These are phyloP conservation scores for Wickerhamiella musiphila DNA, from an alignment of 805 yeast species.

Conservation along the genomic window DNA sequence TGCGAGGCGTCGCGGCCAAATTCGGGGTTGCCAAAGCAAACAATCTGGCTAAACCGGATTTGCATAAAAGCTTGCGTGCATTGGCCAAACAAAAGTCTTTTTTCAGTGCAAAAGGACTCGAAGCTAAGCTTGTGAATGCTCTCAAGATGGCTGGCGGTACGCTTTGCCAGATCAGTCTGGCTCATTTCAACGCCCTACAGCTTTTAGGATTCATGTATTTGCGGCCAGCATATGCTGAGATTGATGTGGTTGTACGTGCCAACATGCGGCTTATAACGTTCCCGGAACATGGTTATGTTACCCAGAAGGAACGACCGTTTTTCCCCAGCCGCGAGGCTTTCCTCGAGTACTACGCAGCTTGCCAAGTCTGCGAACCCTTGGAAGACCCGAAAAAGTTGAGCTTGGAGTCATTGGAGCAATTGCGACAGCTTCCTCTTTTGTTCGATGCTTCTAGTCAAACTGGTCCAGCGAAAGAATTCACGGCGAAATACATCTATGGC, in stretches of 20 bases:
- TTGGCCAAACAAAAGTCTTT: conserved; percentile 9
- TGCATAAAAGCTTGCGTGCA: conserved; percentile 6
- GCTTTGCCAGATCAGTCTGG: conserved; percentile 5
- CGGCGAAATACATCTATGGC: conserved; percentile 14
- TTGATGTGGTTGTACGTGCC: conserved; percentile 12
- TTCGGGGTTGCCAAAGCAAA: conserved; percentile 5
- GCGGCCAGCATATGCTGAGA: conserved; percentile 12
- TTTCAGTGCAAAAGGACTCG: conserved; percentile 9
- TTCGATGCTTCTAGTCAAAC: background rate
- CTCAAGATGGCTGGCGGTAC: conserved; percentile 3
- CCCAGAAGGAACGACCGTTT: conserved; percentile 12
- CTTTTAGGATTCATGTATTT: conserved; percentile 12
- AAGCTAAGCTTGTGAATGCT: conserved; percentile 2
- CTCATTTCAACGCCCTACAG: conserved; percentile 5
- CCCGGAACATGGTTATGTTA: conserved; percentile 9
- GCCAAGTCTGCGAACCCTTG: conserved; percentile 10
- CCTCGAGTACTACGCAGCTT: conserved; percentile 11
- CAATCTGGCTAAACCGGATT: conserved; percentile 1
- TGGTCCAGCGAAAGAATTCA: conserved; percentile 3
- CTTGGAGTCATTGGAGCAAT: too few species aligned
- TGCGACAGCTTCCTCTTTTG: background rate
- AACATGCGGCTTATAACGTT: conserved; percentile 16
- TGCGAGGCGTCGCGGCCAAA: conserved; percentile 7
- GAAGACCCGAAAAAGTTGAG: conserved; percentile 6
- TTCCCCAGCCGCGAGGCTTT: conserved; percentile 9